Conservation (phyloP, 2,329 filamentous ascomycete genomes). For the Fusarium stilboides region DNA sequence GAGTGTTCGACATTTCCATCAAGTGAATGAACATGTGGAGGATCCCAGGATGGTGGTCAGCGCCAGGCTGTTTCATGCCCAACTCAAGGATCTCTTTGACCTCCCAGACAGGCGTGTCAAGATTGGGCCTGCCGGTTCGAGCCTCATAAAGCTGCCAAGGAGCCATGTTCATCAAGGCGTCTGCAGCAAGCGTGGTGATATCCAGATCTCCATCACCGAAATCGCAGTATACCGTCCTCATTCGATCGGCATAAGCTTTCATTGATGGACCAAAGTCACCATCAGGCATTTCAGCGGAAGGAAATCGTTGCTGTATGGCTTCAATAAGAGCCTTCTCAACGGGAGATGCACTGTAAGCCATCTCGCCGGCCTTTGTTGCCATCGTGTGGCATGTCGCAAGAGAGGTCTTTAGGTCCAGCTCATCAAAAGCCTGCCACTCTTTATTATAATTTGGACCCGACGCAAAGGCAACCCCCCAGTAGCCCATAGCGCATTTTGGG, state of each 20-base stretch:
- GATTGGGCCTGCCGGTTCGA: slow-evolving; percentile 49
- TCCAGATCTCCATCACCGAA: slow-evolving; percentile 58
- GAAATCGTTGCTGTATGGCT: background rate
- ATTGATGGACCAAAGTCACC: background rate
- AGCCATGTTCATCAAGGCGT: slow-evolving; percentile 64
- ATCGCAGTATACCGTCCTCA: slow-evolving; percentile 55
- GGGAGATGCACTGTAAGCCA: background rate
- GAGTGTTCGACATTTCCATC: slow-evolving; percentile 80
- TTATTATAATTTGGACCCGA: slow-evolving; percentile 84
- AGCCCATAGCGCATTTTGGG: slow-evolving; percentile 70
- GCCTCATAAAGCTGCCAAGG: slow-evolving; percentile 64
- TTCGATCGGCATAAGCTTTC: slow-evolving; percentile 54
- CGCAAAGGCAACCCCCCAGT: slow-evolving; percentile 79
- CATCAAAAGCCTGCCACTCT: slow-evolving; percentile 79
- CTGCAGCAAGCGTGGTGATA: slow-evolving; percentile 55
- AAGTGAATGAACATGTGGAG: slow-evolving; percentile 83
- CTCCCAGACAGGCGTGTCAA: slow-evolving; percentile 49
- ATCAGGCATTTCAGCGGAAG: background rate
- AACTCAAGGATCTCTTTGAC: slow-evolving; percentile 53
- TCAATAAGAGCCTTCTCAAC: background rate
- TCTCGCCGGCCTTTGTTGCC: background rate
- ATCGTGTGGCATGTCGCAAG: background rate
- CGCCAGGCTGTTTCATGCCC: slow-evolving; percentile 62
- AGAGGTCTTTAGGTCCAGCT: slow-evolving; percentile 60
- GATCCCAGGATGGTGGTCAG: slow-evolving; percentile 76